phyloP scores from a whole-genome alignment of 2,329 filamentous ascomycete species.

The Rutstroemia sydowiana region DNA sequence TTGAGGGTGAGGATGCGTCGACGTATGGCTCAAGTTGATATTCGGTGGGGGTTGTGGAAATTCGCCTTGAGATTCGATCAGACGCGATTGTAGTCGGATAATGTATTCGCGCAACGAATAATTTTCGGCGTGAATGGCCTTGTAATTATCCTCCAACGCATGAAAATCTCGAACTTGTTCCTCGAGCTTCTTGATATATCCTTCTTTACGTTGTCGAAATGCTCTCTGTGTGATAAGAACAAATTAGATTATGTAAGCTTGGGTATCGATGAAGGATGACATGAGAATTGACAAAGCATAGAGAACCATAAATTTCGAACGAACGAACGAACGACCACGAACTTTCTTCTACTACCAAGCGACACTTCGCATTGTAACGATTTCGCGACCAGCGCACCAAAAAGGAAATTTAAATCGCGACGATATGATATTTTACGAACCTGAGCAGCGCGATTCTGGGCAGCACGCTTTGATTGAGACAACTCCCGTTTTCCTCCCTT shows the following conservation, averaged over 20 bases:
- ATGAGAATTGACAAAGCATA: constrained; percentile 34
- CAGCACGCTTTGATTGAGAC: constrained; percentile 57
- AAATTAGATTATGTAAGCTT: constrained; percentile 28
- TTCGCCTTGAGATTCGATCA: constrained; percentile 78
- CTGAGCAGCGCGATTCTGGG: constrained; percentile 73
- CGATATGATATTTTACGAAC: constrained; percentile 45
- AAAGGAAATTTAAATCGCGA: constrained; percentile 7
- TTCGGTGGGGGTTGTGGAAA: constrained; percentile 77
- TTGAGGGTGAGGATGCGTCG: constrained; percentile 43
- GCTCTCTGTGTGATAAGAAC: constrained; percentile 58
- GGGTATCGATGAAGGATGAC: constrained; percentile 25
- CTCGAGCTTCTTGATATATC: constrained; percentile 96
- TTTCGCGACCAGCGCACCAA: not conserved
- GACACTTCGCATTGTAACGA: constrained; percentile 9
- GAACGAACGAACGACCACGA: not conserved
- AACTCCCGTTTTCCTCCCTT: constrained; percentile 81
- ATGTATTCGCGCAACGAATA: constrained; percentile 89
- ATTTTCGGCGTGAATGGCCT: constrained; percentile 80
- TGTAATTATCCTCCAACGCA: constrained; percentile 68
- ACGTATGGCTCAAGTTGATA: constrained; percentile 59
- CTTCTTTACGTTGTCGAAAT: constrained; percentile 95
- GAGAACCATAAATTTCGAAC: constrained; percentile 18
- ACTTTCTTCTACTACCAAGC: constrained; percentile 20
- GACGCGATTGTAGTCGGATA: constrained; percentile 76
- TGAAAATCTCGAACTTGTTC: constrained; percentile 80